Base-by-base conservation (phyloP, 192 early-diverging fungal species). In the Endogone sp. region DNA sequence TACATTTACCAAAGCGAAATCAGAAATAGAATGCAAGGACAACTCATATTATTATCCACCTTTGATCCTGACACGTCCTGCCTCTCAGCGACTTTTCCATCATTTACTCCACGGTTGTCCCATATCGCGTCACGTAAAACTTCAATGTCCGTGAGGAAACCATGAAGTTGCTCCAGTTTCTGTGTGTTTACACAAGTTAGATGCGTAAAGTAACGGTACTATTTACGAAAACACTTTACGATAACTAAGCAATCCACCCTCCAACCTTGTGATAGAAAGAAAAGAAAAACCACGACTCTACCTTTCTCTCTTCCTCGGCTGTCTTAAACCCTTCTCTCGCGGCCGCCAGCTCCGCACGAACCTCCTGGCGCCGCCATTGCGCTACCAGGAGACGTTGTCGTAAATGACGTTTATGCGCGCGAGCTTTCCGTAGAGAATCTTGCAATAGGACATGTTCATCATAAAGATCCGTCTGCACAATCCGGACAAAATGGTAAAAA, bases 81-180 rank as follows among this genome's bases (percentile, higher is more conserved):
- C 3, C 24, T 30, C 8, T 22, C 29, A 22, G 16, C 8, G 2
- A 22, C 60, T n/a, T 23, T 11, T 29, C 21, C 65, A 60, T 67
- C 32, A 20, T 62, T 62, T 20, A 20, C 37, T 11, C 37, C 16
- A 49, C 37, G 60, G 20, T 22, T n/a, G 3, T 27, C 60, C 11
- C 27, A 20, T 23, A 69, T 58, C 8, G 68, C 58, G 44, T 63
- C 60, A 54, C 68, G 29, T 22, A 69, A 25, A 20, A 59, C 4
- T 32, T 69, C 60, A 28, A 69, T 13, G 3, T 69, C 68, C 8
- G 68, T 29, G 27, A 62, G 68, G 60, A 61, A 62, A 60, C 29
- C 44, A 29, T 68, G 67, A 9, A 69, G 32, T 63, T 69, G 60
- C 44, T 69, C 60, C 22, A 69, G 60, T 61, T 62, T 69, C 68